Evolutionary conservation across 192 early-diverging fungal species (phyloP).

Genomic region (Umbelopsis sp.): DNA sequence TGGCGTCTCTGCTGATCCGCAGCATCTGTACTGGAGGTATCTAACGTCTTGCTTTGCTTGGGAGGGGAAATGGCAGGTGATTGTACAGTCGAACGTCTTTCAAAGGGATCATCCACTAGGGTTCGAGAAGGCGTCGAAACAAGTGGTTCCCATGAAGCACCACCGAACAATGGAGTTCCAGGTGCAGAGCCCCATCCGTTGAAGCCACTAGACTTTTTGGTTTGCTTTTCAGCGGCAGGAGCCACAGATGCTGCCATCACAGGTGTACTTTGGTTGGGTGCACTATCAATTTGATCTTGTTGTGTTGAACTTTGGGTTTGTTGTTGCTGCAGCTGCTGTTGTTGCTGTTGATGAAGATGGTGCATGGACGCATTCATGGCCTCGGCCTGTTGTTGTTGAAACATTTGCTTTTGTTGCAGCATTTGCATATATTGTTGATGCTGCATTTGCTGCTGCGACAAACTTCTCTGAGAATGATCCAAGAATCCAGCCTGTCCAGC

Average conservation of each 20-base stretch:
- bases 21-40: neutral
- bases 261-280: no score
- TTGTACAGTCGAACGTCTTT: conserved; percentile 15
- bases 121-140: neutral
- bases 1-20: neutral
- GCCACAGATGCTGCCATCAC: neutral
- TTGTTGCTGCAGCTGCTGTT: conserved; percentile 29
- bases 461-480: conserved; percentile 26
- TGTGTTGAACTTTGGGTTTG: neutral
- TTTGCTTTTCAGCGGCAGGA: neutral
- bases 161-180: conserved; percentile 9
- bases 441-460: conserved; percentile 27
- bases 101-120: neutral
- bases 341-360: conserved; percentile 6
- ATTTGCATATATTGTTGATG: conserved; percentile 36
- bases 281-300: neutral
- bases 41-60: neutral
- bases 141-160: conserved; percentile 11
- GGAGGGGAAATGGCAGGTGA: conserved; percentile 18
- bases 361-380: conserved; percentile 25
- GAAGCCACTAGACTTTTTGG: conserved; percentile 7
- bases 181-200: conserved; percentile 14
- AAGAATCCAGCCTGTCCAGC: conserved; percentile 11
- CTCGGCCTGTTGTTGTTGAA: conserved; percentile 28
- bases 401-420: conserved; percentile 35